These are phyloP conservation scores for Olyra latifolia DNA, from an alignment of 176 grass and related monocot genomes.

Conservation along the genomic window DNA sequence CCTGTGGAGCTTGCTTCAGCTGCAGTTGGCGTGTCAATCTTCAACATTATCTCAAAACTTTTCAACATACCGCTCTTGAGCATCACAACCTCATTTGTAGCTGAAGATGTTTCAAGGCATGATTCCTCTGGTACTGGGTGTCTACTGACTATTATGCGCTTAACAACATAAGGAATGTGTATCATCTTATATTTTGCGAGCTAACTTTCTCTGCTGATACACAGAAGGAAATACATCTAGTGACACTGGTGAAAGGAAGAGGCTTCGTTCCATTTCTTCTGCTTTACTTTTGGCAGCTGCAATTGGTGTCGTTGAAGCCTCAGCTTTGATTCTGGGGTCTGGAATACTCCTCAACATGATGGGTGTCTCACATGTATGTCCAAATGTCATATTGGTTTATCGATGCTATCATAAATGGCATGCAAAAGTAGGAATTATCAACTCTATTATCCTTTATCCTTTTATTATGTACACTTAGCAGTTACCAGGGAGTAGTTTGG, in stretches of 20 bases:
- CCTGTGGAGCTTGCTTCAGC: slow-evolving; percentile 70
- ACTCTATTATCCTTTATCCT: background rate
- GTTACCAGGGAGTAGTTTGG: background rate
- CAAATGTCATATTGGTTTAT: background rate
- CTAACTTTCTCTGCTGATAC: slow-evolving; percentile 21
- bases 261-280: slow-evolving; percentile 56
- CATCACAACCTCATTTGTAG: slow-evolving; percentile 78
- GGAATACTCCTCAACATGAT: slow-evolving; percentile 58
- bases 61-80: slow-evolving; percentile 79
- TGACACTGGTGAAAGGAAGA: slow-evolving; percentile 25
- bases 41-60: slow-evolving; percentile 77
- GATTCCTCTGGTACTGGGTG: slow-evolving; percentile 33
- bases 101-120: slow-evolving; percentile 74
- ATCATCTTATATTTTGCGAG: background rate
- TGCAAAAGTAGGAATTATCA: background rate
- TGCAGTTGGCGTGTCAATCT: slow-evolving; percentile 61
- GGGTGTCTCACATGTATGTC: slow-evolving; percentile 62
- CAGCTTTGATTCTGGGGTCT: slow-evolving; percentile 55
- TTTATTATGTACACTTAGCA: background rate
- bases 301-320: slow-evolving; percentile 54
- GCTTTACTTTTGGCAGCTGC: slow-evolving; percentile 59
- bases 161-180: background rate
- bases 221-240: background rate
- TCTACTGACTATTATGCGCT: background rate
- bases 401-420: background rate